A percentile compares a stretch with the other conserved stretches of the same genome.
Conservation (phyloP, 768 basidiomycete species). For the Porphyrellus cyaneotinctus region DNA sequence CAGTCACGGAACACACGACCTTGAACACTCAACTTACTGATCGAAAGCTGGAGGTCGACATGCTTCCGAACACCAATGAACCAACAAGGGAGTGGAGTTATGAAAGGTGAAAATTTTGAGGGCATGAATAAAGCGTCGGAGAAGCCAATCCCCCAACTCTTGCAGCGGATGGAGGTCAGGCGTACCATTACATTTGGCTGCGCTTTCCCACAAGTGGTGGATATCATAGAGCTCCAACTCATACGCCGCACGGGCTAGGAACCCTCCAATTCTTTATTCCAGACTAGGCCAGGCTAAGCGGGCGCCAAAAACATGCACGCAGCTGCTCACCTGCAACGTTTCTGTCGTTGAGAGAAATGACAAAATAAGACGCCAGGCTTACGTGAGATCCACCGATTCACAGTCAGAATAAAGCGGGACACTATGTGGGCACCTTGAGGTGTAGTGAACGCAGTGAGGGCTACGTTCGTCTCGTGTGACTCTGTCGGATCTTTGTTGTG, state of each 20-base stretch:
- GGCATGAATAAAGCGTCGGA: not conserved
- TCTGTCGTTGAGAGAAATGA: conserved; percentile 48
- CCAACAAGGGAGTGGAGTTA: not conserved
- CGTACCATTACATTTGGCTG: not conserved
- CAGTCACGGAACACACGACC: too few species aligned
- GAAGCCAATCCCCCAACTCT: not conserved
- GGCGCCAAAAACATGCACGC: not conserved
- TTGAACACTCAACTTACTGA: conserved; percentile 46
- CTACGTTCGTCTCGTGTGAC: conserved; percentile 25
- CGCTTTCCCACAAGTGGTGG: not conserved
- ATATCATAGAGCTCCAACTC: conserved; percentile 71
- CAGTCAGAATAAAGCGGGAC: not conserved
- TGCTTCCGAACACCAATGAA: conserved; percentile 84
- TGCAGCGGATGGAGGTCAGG: not conserved
- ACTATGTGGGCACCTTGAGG: not conserved
- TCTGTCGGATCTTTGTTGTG: conserved; percentile 24
- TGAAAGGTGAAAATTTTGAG: not conserved
- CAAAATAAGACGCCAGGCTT: not conserved
- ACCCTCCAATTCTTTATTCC: conserved; percentile 91
- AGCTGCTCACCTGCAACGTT: conserved; percentile 44
- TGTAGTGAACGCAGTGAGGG: conserved; percentile 1
- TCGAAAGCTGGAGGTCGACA: conserved; percentile 85
- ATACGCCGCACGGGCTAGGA: conserved; percentile 75
- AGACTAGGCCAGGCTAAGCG: conserved; percentile 42
- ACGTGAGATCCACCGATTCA: conserved; percentile 1